Base-by-base conservation (phyloP, 2,329 filamentous ascomycete genomes). In the Hymenoscyphus repandus region DNA sequence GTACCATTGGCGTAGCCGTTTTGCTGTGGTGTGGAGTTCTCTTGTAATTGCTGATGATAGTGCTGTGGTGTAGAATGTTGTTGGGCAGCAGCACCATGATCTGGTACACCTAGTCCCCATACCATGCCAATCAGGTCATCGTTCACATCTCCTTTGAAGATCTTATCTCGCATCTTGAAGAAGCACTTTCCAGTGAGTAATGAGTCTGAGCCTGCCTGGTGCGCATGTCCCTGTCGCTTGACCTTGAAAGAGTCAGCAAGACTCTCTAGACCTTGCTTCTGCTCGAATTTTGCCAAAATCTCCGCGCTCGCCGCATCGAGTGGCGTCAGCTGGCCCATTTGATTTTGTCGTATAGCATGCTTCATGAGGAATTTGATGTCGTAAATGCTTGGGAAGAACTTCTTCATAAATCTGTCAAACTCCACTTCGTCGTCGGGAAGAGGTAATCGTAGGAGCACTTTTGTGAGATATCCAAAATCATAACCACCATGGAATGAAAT, bases 331-430 rank as follows among this genome's bases (percentile, higher is more conserved):
- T 82, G 85, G 65, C 72, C 79, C 45, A 79, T 77, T 49, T 80
- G 80, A 65, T 86, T 80, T 48, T 85, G 78, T 60, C 80, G 80
- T 58, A 87, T 86, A 27, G 90, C 90, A 63, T 90, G 84, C 67
- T 96, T 95, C 81, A 96, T 92, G 37, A 99, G 80, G 68, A 93
- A 95, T 72, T 99, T 99, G 60, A 99, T 93, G 66, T 99, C 93
- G 68, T 93, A 95, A 0, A 95, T 82, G 15, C 85, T 86, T 0
- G 93, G 93, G 68, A 99, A 99, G 75, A 92, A 97, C 42, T 89
- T 85, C 66, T 88, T 88, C 70, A 97, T 89, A 43, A 92, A 80
- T 63, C 85, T 81, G 66, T 95, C 88, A 68, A 97, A 99, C 57
- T 93, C 85, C 45, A 85, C 79, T 67, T 97, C 93, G 60, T 95